Base-by-base conservation (phyloP, 305 asterid genomes). In the Withania somnifera region DNA sequence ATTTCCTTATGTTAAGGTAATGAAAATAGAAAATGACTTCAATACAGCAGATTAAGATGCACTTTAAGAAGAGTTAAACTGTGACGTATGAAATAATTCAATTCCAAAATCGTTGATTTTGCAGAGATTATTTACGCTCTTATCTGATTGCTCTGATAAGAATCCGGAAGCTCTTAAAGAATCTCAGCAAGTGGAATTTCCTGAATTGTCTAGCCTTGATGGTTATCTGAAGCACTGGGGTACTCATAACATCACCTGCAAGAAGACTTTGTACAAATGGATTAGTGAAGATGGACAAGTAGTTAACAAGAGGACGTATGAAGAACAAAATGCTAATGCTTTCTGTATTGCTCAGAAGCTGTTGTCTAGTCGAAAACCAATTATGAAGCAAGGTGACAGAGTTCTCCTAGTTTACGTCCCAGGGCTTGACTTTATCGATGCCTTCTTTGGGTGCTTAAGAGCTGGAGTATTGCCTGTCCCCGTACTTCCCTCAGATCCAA, bases 401-500 rank as follows among this genome's bases (percentile, higher is more conserved):
- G 94, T 94, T 73, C 91, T 94, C 42, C 91, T 94, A 4, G 89
- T 94, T 63, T 88, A 94, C 54, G 90, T 93, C 69, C 98, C 98
- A 0, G 97, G 98, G 26, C 87, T 94, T 0, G 97, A 94, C 20
- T 94, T 94, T 79, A 56, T 93, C 17, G 98, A 94, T 81, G 90
- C 97, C 64, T 94, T 94, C 88, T 94, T 94, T 36, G 98, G 97
- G 64, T 94, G 98, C 84, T 85, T 94, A 68, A 80, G 97, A 84
- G 91, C 97, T 36, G 78, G 91, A 80, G 90, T 93, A 9, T 84
- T 94, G 66, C 98, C 98, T 11, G 97, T 94, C 57, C 98, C 98
- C 0, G 95, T 89, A 24, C 92, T 94, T 76, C 98, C 97, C n/a
- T 95, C 98, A 1, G 98, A 94, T 86, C 98, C 98, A 36, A 92